Evolutionary conservation across 1,284 basidiomycete species (phyloP).

Genomic region (Lentinula novae-zelandiae): DNA sequence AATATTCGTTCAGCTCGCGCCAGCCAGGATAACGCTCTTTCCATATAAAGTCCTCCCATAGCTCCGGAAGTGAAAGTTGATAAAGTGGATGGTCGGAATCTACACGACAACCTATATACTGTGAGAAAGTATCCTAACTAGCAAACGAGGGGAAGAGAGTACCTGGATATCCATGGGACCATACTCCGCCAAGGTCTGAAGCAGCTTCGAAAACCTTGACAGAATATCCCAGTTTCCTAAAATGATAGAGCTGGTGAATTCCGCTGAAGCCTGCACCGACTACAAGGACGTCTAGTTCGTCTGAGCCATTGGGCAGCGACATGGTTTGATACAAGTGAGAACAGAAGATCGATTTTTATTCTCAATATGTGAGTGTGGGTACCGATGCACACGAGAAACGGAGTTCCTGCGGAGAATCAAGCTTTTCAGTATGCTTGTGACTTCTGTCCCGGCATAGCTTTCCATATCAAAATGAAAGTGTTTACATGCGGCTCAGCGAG

Average conservation of each 20-base stretch:
- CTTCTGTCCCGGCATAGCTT: no score
- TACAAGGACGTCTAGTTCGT: constrained; percentile 21
- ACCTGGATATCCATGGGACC: constrained; percentile 13
- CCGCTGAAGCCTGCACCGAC: constrained; percentile 20
- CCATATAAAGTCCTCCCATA: constrained; percentile 25
- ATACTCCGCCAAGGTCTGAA: constrained; percentile 11
- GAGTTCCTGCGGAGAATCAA: background rate
- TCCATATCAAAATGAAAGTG: no score
- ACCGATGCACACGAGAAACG: background rate
- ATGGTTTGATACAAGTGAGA: background rate
- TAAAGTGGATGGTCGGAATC: constrained; percentile 14
- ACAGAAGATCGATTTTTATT: no score
- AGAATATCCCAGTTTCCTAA: constrained; percentile 14
- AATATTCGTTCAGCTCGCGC: constrained; percentile 23
- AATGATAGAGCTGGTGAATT: constrained; percentile 14
- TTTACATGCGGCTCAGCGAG: no score
- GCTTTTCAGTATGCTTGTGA: background rate
- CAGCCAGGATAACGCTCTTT: constrained; percentile 23
- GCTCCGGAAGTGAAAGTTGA: constrained; percentile 21
- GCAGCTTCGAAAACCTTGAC: constrained; percentile 13
- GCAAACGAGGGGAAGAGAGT: background rate
- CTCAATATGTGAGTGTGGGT: background rate
- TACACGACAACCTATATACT: constrained; percentile 8
- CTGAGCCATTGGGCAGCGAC: background rate
- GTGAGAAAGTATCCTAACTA: background rate